Evolutionary conservation across 2,329 filamentous ascomycete genomes (phyloP).

Genomic region (Penicillium sp.): DNA sequence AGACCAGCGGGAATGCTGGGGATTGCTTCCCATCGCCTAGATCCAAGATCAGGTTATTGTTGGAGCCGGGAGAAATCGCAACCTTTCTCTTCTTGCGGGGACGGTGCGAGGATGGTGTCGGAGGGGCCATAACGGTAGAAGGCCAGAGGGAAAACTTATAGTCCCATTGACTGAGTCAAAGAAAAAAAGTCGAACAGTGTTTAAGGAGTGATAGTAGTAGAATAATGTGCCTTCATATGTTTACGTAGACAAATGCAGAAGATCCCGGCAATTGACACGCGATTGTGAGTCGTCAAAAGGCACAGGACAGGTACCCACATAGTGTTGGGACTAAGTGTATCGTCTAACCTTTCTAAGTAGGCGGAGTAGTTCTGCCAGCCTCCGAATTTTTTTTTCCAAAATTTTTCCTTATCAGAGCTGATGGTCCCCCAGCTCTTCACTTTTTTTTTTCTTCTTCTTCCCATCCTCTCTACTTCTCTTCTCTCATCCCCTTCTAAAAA

Average conservation of each 20-base stretch:
- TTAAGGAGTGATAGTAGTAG: background rate
- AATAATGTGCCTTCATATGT: background rate
- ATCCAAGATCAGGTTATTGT: conserved; percentile 46
- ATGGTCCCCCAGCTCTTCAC: conserved; percentile 17
- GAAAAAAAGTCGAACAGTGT: background rate
- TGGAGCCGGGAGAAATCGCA: conserved; percentile 35
- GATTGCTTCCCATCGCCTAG: conserved; percentile 45
- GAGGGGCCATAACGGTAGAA: conserved; percentile 27
- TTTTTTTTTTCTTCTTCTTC: conserved; percentile 26
- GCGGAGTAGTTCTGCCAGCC: conserved; percentile 36
- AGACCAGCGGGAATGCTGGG: conserved; percentile 83
- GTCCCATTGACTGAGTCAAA: conserved; percentile 23
- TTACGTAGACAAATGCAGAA: background rate
- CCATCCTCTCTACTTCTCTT: conserved; percentile 17
- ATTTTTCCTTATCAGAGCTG: conserved; percentile 31
- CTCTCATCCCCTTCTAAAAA: conserved; percentile 7
- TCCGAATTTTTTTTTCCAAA: conserved; percentile 27
- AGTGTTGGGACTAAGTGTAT: conserved; percentile 16
- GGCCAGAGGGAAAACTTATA: conserved; percentile 13
- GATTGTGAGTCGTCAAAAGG: conserved; percentile 6
- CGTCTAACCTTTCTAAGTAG: conserved; percentile 13
- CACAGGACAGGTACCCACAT: conserved; percentile 22
- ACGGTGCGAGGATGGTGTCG: conserved; percentile 38
- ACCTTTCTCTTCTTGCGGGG: conserved; percentile 48
- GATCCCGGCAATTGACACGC: conserved; percentile 12